phyloP scores from a whole-genome alignment of 371 early-diverging fungal genomes.

The Smittium culicis region DNA sequence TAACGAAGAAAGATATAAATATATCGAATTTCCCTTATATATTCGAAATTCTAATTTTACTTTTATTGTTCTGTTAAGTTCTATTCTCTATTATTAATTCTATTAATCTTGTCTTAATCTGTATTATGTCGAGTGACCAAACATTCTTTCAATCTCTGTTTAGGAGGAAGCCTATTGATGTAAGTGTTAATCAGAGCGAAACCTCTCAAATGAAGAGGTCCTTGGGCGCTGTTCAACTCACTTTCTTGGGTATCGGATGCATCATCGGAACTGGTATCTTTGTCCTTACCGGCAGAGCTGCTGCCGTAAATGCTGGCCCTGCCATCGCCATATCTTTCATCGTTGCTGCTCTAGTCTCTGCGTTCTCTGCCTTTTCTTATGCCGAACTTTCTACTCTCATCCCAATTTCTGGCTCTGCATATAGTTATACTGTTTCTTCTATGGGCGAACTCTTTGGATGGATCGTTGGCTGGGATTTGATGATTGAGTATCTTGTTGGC shows the following conservation, averaged over 20 bases:
- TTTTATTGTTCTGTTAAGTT: too few relatives aligned
- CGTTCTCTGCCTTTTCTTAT: constrained; percentile 52
- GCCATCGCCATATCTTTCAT: constrained; percentile 51
- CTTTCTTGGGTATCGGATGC: constrained; percentile 33
- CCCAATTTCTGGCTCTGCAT: constrained; percentile 65
- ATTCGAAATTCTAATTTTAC: too few relatives aligned
- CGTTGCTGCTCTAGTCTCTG: constrained; percentile 46
- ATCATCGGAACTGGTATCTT: constrained; percentile 37
- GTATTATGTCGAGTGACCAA: too few relatives aligned
- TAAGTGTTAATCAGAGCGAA: neutral
- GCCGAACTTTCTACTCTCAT: constrained; percentile 62
- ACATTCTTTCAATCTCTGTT: neutral
- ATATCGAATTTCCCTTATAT: too few relatives aligned
- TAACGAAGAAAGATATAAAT: too few relatives aligned
- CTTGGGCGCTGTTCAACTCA: constrained; percentile 17
- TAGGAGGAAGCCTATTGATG: neutral
- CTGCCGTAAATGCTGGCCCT: constrained; percentile 52
- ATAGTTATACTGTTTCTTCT: constrained; percentile 60
- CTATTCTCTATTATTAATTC: too few relatives aligned
- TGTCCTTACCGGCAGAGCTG: constrained; percentile 44
- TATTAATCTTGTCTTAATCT: too few relatives aligned
- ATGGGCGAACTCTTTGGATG: constrained; percentile 63
- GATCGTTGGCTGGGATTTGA: constrained; percentile 62
- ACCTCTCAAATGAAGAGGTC: neutral
- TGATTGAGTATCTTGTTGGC: constrained; percentile 59